Base-by-base conservation (phyloP, 2,329 filamentous ascomycete genomes). In the Leptographium flavum region DNA sequence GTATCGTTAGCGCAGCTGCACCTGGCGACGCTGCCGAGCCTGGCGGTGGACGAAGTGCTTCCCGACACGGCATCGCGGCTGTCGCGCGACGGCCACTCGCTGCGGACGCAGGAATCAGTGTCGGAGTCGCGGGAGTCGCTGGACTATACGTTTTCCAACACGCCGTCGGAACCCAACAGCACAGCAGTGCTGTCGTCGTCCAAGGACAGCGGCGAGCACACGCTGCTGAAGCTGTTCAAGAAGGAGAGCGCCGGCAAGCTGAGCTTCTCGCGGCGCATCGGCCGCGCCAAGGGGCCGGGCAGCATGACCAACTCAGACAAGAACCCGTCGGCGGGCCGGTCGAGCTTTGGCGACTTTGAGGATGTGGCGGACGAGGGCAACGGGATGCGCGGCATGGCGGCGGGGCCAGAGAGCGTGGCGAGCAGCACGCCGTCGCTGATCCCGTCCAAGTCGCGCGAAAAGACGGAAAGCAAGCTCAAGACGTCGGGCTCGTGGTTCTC, bases 161-260 rank as follows among this genome's bases (percentile, higher is more conserved):
- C 74, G 2, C 64, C 69, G 3, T 76, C 73, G 5, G 76, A 81
- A 32, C 61, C 70, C 17, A 54, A 56, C 21, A 66, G 65, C 38
- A 56, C 62, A 11, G 43, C 45, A 10, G 51, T 63, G 17, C 61
- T 58, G 66, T 76, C 46, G 63, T 68, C 50, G 46, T 56, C 54
- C 50, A 61, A 60, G 49, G 60, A 62, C 39, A 49, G 44, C 41
- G 33, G 42, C 31, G 73, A 77, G 43, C 74, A 75, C 50, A 73
- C 74, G 45, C 63, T 79, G 52, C 65, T 70, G 56, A 74, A 79
- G 57, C 65, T 81, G 41, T 95, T 81, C 46, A 73, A 77, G 28
- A 81, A 81, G 61, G 74, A 76, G 42, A 79, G 74, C 57, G 76
- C 75, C 7, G 70, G 74, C 59, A 81, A 81, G 61, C 81, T 81